These are phyloP conservation scores for Zelopaecilomyces penicillatus DNA, from an alignment of 2,329 filamentous ascomycete species.

Conservation along the genomic window DNA sequence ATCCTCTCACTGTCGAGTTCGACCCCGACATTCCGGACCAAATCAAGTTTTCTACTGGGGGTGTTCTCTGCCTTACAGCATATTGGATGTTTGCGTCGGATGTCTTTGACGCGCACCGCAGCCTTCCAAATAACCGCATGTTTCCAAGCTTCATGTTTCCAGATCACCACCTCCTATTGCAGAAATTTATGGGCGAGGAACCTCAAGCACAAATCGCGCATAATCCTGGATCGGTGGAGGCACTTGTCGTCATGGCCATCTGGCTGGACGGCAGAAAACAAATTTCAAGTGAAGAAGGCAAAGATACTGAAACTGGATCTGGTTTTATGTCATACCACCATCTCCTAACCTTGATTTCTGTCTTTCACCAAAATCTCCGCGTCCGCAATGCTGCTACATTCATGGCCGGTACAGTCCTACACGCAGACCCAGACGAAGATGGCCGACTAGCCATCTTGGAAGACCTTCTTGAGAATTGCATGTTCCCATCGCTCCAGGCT, in stretches of 20 bases:
- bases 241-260: constrained; percentile 50
- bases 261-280: constrained; percentile 47
- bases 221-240: constrained; percentile 49
- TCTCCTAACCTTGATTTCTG: constrained; percentile 45
- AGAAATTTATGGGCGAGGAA: constrained; percentile 43
- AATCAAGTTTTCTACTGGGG: constrained; percentile 51
- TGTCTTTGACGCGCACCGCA: constrained; percentile 49
- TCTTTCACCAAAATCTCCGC: constrained; percentile 47
- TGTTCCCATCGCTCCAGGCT: constrained; percentile 53
- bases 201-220: constrained; percentile 39
- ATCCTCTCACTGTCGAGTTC: constrained; percentile 39
- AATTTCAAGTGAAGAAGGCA: constrained; percentile 22
- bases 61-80: constrained; percentile 49
- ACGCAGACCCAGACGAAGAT: constrained; percentile 50
- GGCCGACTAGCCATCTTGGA: constrained; percentile 53
- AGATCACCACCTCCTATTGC: constrained; percentile 46
- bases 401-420: constrained; percentile 46
- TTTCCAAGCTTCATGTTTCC: constrained; percentile 56
- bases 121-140: constrained; percentile 44
- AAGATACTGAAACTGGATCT: constrained; percentile 24
- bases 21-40: constrained; percentile 39
- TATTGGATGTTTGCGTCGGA: constrained; percentile 56
- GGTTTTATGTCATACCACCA: constrained; percentile 55
- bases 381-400: constrained; percentile 47
- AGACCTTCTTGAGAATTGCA: constrained; percentile 57